These are phyloP conservation scores for Ceratobasidium sp. DNA, from an alignment of 1,284 basidiomycete species.

Conservation along the genomic window DNA sequence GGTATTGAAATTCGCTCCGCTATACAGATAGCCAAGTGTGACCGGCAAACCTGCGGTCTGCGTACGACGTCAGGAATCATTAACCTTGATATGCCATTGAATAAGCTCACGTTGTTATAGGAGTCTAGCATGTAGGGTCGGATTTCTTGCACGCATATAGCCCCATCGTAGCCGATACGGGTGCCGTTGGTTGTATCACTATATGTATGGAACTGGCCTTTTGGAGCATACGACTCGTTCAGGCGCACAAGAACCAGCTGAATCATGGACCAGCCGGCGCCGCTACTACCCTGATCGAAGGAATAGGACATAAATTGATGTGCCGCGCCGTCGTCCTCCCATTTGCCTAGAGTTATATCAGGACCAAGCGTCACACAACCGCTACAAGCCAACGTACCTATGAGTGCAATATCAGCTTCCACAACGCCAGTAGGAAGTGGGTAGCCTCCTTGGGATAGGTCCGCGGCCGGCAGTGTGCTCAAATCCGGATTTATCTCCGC, in stretches of 20 bases:
- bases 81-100: not conserved
- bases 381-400: not conserved
- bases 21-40: conserved; percentile 3
- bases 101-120: conserved; percentile 33
- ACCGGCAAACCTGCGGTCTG: conserved; percentile 28
- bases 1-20: conserved; percentile 12
- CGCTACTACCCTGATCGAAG: not conserved
- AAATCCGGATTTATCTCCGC: conserved; percentile 16
- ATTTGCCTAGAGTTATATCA: not conserved
- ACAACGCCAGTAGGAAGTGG: not conserved
- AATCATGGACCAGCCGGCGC: conserved; percentile 20
- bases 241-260: conserved; percentile 24
- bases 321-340: conserved; percentile 7
- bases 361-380: not conserved
- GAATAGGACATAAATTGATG: conserved; percentile 13
- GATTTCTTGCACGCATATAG: conserved; percentile 36
- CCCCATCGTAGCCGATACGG: conserved; percentile 30
- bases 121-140: conserved; percentile 18
- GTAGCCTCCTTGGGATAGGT: not conserved
- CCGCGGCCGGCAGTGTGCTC: not conserved
- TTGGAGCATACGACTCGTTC: conserved; percentile 20
- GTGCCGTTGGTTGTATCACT: not conserved
- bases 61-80: not conserved
- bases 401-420: not conserved
- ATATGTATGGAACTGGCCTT: conserved; percentile 11